Evolutionary conservation across 2,329 filamentous ascomycete species (phyloP).

Genomic region (Fonsecaea multimorphosa): DNA sequence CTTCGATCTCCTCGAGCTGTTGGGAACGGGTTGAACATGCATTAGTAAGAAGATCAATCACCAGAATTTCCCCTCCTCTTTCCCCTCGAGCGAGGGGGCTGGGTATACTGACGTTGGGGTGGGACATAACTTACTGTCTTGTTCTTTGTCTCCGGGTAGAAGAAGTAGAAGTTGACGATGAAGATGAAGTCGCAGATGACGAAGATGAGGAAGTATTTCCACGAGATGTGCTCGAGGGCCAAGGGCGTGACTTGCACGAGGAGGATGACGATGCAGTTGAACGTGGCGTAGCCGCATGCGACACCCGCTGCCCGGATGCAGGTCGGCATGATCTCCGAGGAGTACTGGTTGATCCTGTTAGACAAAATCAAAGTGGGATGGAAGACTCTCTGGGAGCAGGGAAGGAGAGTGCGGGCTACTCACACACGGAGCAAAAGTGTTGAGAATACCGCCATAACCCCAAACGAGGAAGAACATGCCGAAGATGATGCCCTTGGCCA

Average conservation of each 20-base stretch:
- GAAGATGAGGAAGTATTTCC: constrained; percentile 67
- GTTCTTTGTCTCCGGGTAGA: constrained; percentile 53
- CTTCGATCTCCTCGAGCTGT: constrained; percentile 11
- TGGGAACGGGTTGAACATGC: not conserved
- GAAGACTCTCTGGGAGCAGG: not conserved
- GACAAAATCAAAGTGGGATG: not conserved
- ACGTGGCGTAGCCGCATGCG: constrained; percentile 10
- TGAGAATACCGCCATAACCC: constrained; percentile 9
- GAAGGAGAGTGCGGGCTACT: too few species aligned
- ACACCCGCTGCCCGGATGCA: constrained; percentile 8
- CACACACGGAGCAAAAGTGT: constrained; percentile 6
- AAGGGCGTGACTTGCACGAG: constrained; percentile 60
- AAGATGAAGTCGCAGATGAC: constrained; percentile 60
- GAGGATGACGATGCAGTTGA: constrained; percentile 57
- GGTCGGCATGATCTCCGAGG: constrained; percentile 18
- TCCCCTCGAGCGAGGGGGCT: too few species aligned
- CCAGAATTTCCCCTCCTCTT: too few species aligned
- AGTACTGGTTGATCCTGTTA: constrained; percentile 4
- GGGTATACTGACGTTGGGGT: too few species aligned
- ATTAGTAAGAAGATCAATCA: not conserved
- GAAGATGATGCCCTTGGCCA: constrained; percentile 12
- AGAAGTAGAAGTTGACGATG: constrained; percentile 58
- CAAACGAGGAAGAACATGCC: constrained; percentile 16
- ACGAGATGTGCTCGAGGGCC: constrained; percentile 61
- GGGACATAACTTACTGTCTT: constrained; percentile 25